A percentile compares a stretch with the other conserved stretches of the same genome.
Evolutionary conservation across 176 grass and related monocot species (phyloP).

Genomic region (Triticum turgidum): DNA sequence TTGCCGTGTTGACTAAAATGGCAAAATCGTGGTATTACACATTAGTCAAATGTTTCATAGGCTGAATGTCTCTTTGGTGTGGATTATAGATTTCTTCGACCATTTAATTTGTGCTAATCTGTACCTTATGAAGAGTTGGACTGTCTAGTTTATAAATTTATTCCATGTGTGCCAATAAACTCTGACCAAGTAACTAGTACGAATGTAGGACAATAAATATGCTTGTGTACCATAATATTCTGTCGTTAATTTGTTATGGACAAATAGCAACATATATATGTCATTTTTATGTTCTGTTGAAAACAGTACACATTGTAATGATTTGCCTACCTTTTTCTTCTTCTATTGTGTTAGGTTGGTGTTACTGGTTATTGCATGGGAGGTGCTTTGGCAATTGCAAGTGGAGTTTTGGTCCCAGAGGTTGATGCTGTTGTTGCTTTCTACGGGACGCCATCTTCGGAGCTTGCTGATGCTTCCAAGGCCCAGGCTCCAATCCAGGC

Average conservation of each 20-base stretch:
- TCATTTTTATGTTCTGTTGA: background rate
- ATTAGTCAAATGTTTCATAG: background rate
- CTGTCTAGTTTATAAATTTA: background rate
- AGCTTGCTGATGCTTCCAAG: slow-evolving; percentile 81
- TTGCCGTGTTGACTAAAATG: background rate
- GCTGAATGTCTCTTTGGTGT: background rate
- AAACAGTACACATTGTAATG: background rate
- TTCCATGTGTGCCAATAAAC: background rate
- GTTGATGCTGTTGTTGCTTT: slow-evolving; percentile 95
- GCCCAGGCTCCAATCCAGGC: slow-evolving; percentile 90
- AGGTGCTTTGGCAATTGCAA: slow-evolving; percentile 90
- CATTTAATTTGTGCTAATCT: background rate
- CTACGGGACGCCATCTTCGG: slow-evolving; percentile 73
- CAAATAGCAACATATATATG: background rate
- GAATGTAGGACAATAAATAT: background rate
- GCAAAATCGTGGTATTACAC: background rate
- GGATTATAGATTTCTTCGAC: background rate
- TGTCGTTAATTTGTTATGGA: background rate
- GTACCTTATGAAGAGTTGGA: background rate
- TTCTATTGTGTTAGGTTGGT: slow-evolving; percentile 54
- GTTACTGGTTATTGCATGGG: slow-evolving; percentile 95
- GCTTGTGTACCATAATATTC: background rate
- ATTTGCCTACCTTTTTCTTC: background rate
- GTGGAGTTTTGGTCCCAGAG: slow-evolving; percentile 81
- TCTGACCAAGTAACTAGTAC: background rate